Evolutionary conservation across 2,329 filamentous ascomycete species (phyloP).

Genomic region (Dactylella cylindrospora): DNA sequence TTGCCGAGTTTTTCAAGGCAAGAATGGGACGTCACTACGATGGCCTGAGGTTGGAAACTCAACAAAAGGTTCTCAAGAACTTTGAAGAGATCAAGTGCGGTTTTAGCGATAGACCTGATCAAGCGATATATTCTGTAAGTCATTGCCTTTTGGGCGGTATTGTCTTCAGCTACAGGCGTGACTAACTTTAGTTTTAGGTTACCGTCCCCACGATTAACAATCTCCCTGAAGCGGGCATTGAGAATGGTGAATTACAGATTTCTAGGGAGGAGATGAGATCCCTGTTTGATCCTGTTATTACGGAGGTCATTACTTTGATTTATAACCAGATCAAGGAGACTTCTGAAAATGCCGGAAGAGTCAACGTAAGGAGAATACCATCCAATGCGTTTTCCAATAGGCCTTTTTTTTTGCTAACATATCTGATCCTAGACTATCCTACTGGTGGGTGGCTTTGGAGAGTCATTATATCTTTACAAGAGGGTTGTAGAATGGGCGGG

Average conservation of each 20-base stretch:
- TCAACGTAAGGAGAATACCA: constrained; percentile 14
- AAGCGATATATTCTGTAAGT: constrained; percentile 34
- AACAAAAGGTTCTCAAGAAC: constrained; percentile 44
- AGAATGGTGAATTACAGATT: constrained; percentile 39
- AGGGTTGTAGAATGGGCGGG: constrained; percentile 42
- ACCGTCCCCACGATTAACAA: constrained; percentile 42
- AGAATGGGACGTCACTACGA: constrained; percentile 40
- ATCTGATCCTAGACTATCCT: constrained; percentile 41
- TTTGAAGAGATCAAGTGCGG: constrained; percentile 46
- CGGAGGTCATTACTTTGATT: constrained; percentile 45
- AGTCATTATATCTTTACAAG: constrained; percentile 46
- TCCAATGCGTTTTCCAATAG: too few relatives aligned
- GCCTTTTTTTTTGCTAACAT: not conserved
- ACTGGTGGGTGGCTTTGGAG: constrained; percentile 48
- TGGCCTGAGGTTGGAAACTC: constrained; percentile 29
- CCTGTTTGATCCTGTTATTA: constrained; percentile 47
- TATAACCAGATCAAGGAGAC: constrained; percentile 45
- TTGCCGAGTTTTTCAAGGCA: constrained; percentile 31
- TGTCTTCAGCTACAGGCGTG: not conserved
- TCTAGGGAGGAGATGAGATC: constrained; percentile 46
- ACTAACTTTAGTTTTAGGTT: constrained; percentile 15
- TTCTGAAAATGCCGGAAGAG: constrained; percentile 34
- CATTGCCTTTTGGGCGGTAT: not conserved
- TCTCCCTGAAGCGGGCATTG: constrained; percentile 36
- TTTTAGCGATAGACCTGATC: constrained; percentile 44